phyloP scores from a whole-genome alignment of 1,284 basidiomycete genomes.

The Salmacisia buchloeana region DNA sequence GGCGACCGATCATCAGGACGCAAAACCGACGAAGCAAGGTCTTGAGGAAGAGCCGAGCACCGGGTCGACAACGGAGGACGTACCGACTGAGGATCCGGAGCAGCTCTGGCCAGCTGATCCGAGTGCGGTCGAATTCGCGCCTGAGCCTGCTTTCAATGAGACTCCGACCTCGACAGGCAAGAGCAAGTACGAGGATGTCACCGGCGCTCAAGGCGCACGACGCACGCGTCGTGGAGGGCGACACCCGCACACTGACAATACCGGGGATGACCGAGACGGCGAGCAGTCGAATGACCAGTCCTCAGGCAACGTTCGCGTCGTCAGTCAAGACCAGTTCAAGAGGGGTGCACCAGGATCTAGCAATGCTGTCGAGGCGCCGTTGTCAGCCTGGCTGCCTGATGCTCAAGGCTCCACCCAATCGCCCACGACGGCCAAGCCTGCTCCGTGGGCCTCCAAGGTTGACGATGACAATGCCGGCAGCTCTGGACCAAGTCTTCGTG shows the following conservation, averaged over 20 bases:
- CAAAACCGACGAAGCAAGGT: background rate
- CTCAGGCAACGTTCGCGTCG: background rate
- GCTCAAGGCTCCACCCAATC: constrained; percentile 13
- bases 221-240: constrained; percentile 3
- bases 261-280: background rate
- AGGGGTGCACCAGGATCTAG: background rate
- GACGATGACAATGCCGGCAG: constrained; percentile 11
- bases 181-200: background rate
- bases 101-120: constrained; percentile 41
- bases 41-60: background rate
- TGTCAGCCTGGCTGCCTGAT: constrained; percentile 29
- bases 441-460: constrained; percentile 45
- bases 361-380: constrained; percentile 11
- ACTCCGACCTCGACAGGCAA: background rate
- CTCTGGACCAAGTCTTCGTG: constrained; percentile 63
- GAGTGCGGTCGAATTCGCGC: constrained; percentile 39
- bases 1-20: background rate
- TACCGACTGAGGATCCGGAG: constrained; percentile 21
- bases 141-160: constrained; percentile 24
- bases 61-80: background rate
- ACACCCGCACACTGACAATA: background rate
- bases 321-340: constrained; percentile 8
- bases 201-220: background rate
- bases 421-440: constrained; percentile 27
- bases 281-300: background rate